Base-by-base conservation (phyloP, 768 basidiomycete genomes). In the Russula dissimulans region DNA sequence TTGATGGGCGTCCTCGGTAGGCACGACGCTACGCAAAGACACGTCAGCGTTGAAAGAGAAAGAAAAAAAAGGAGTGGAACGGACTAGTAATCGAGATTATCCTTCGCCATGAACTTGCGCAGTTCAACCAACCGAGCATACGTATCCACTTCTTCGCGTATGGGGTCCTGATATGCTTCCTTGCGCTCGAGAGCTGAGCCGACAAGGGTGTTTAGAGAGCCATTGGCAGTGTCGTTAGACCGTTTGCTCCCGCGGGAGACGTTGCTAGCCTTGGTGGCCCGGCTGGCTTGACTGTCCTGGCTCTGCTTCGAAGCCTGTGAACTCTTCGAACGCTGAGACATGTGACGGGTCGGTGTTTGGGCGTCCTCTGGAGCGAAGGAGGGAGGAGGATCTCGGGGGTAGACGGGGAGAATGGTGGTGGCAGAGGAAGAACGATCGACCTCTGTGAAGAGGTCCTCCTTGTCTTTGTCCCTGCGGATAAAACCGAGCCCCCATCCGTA, bases 1-100 rank as follows among this genome's bases (percentile, higher is more conserved):
- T 54, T 82, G 81, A 69, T 93, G 91, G 5, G 89, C 85, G 68
- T 93, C 91, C 71, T 89, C 88, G 39, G 79, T 83, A 3, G 89
- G 89, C 49, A 92, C 71, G 64, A 91, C 71, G 67, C 89, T 92
- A 56, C 9, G 14, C 14, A 39, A 2, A 26, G 8, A 41, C 34
- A 14, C n/a, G 15, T 56, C 32, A 56, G 48, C 65, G 41, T 56
- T 44, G 45, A 56, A 52, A 57, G 29, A 29, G 1, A 6, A 15
- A 12, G 6, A 44, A 48, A 5, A 31, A 6, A 41, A 22, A 36
- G 22, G 31, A 1, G 29, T 9, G 26, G 3, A 31, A 61, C 65
- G 38, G 17, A 66, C 65, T 66, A 66, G 41, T 66, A 66, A 53
- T 66, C 65, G 12, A 66, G 53, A 32, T 49, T 51, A 26, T 66